Evolutionary conservation across 768 basidiomycete species (phyloP), one percentile per base, ranked within the genome.

Genomic region (Tylopilus rubrobrunneus): DNA sequence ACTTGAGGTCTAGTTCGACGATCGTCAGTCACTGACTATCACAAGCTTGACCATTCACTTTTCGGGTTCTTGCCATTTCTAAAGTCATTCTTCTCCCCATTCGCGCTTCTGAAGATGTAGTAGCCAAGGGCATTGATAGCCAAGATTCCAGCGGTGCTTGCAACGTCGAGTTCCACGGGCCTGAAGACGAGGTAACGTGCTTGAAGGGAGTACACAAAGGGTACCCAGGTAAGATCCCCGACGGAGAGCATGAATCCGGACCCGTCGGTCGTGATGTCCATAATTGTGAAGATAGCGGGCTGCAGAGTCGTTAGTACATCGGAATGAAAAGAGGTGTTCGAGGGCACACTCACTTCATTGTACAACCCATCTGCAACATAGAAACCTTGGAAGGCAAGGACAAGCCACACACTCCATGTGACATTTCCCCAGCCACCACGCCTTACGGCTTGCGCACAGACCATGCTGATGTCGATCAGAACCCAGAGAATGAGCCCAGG

Each of bases 241-340:
- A 96, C 81, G 5, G 92, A 73, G 28, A 99, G 86, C 97, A 99
- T 99, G 79, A 94, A 98, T 7, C 97, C 97, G 64, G 98, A 98
- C 11, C 97, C 97, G 62, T 99, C 97, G 11, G 89, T 90, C 4
- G 87, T 95, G 66, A 99, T 95, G 65, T 99, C 97, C 91, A 99
- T 99, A 4, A 89, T 93, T 1, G 92, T 95, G 53, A 98, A 78
- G 59, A 99, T 79, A 10, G 90, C 87, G 2, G 89, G 81, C 92
- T 97, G 59, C 23, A 40, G 0, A 21, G 17, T 31, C 14, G 27
- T 58, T 10, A 53, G 44, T 17, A 34, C 8, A 7, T 33, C 5
- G 25, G n/a, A 48, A 10, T 12, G 23, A 31, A 42, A 44, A n/a
- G 29, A 41, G 5, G 12, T 1, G 14, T 15, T 17, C 3, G 19